These are phyloP conservation scores for Massariosphaeria phaeospora DNA, from an alignment of 495 filamentous ascomycete genomes.

Conservation along the genomic window DNA sequence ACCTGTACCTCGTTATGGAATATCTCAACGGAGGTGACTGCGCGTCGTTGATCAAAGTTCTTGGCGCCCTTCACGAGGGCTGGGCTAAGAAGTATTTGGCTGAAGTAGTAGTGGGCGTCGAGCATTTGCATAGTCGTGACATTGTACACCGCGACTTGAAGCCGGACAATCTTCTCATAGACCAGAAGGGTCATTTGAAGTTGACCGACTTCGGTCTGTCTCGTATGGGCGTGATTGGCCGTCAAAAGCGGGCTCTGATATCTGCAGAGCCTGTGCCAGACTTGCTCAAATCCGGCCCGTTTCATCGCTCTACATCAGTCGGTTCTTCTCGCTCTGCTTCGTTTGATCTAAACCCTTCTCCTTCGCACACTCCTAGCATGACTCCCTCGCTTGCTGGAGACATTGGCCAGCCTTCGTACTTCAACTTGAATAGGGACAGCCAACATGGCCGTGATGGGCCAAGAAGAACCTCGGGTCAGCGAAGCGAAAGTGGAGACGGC, in stretches of 20 bases:
- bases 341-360: constrained; percentile 78
- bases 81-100: constrained; percentile 97
- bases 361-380: constrained; percentile 78
- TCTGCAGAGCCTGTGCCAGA: constrained; percentile 78
- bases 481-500: constrained; percentile 87
- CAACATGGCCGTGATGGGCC: constrained; percentile 65
- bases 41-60: constrained; percentile 88
- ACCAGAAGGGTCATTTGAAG: constrained; percentile 94
- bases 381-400: constrained; percentile 68
- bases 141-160: constrained; percentile 97
- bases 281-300: constrained; percentile 85
- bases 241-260: constrained; percentile 83
- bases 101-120: constrained; percentile 90
- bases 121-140: constrained; percentile 87
- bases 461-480: constrained; percentile 75
- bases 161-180: constrained; percentile 94
- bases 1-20: constrained; percentile 97
- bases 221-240: constrained; percentile 92
- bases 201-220: constrained; percentile 96
- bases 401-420: constrained; percentile 84
- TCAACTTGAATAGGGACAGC: constrained; percentile 67
- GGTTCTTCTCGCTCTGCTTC: constrained; percentile 84
- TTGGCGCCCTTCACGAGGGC: constrained; percentile 87
- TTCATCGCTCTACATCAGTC: constrained; percentile 76
- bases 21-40: constrained; percentile 97